Conservation (phyloP, 345 rosid genomes). For the Bruguiera parviflora region DNA sequence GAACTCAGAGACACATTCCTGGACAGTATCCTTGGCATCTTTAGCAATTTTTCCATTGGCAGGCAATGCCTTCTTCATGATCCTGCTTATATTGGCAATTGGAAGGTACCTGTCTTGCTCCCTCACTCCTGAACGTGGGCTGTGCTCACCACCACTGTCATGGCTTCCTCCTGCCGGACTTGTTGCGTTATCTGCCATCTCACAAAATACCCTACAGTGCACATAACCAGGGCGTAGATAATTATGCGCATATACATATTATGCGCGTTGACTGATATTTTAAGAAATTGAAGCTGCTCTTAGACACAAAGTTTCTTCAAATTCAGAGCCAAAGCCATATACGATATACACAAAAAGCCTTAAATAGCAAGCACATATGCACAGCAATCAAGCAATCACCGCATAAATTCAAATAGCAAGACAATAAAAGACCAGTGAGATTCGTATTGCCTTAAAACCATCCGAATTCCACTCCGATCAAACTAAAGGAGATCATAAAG, state of each 20-base stretch:
- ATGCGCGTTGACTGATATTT: neutral
- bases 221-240: neutral
- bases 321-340: slow-evolving; percentile 1
- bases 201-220: neutral
- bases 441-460: too few relatives aligned
- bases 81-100: slow-evolving; percentile 63
- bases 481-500: too few relatives aligned
- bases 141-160: slow-evolving; percentile 60
- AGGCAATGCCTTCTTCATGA: slow-evolving; percentile 69
- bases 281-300: neutral
- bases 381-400: neutral
- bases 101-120: slow-evolving; percentile 65
- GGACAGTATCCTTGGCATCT: slow-evolving; percentile 66
- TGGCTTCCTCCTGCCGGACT: slow-evolving; percentile 64
- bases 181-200: slow-evolving; percentile 58
- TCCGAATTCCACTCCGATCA: too few relatives aligned
- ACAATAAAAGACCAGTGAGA: too few relatives aligned
- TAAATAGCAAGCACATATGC: neutral
- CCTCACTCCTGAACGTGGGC: slow-evolving; percentile 52
- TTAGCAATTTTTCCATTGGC: slow-evolving; percentile 62
- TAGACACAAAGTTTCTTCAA: neutral
- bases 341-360: neutral
- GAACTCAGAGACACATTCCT: slow-evolving; percentile 71
- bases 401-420: neutral
- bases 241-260: neutral